Base-by-base conservation (phyloP, 2,329 filamentous ascomycete species). In the Penicillium griseofulvum region DNA sequence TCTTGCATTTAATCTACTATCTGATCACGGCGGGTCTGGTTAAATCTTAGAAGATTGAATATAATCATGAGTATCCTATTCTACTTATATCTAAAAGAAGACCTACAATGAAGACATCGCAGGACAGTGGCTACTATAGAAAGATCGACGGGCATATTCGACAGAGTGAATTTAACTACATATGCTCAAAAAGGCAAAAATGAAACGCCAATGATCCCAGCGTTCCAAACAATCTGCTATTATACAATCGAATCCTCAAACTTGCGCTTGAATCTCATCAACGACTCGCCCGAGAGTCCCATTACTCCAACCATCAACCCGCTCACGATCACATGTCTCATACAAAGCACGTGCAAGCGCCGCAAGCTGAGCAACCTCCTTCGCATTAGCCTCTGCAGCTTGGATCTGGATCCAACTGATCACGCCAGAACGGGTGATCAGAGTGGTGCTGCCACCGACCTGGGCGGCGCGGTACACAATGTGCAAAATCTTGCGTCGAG, bases 391-490 rank as follows among this genome's bases (percentile, higher is more conserved):
- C 42, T 73, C 72, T 4, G 79, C 80, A 34, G 82, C 71, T 64
- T 85, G 83, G 56, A 83, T 81, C 55, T 87, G 81, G 9, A 93
- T 78, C 91, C 91, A 96, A 61, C 83, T 87, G 50, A 93, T 71
- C 19, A 89, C 77, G 16, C 89, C 90, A 41, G 87, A 86, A 54
- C 91, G 80, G 1, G 91, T 95, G 36, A 91, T 81, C 43, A 96
- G 78, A n/a, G 88, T 93, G 5, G 87, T 89, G 71, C 88, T 90
- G 1, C 89, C 91, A 1, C 86, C 82, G 31, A 92, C 83, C 43
- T 80, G 81, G 0, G 85, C 86, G 3, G 87, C 85, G 38, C 87
- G 81, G 65, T 87, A 87, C 16, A 95, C 57, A 14, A 87, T 61
- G 57, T 80, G 77, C 12, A 85, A 62, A 22, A 94, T 80, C 68